Evolutionary conservation across 306 rosid species (phyloP).

Genomic region (Arachis stenosperma): DNA sequence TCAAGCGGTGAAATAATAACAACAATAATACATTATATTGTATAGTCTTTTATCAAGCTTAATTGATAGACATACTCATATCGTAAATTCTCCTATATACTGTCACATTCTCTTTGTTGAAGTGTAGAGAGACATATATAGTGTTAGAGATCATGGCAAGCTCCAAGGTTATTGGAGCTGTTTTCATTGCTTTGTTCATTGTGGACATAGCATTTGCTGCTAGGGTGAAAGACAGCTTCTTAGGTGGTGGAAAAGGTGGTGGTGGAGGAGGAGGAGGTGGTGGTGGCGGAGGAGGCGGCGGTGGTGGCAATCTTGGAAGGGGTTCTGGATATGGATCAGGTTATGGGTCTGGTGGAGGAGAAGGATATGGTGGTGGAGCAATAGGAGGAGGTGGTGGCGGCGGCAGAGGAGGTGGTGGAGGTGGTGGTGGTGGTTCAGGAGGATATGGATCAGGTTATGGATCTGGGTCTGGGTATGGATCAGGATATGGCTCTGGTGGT

Average conservation of each 20-base stretch:
- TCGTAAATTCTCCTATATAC: not conserved
- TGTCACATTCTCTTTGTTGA: conserved; percentile 22
- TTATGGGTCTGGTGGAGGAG: conserved; percentile 54
- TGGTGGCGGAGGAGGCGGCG: conserved; percentile 40
- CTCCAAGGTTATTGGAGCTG: conserved; percentile 54
- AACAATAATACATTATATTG: not conserved
- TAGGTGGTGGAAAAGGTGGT: conserved; percentile 35
- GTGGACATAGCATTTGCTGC: conserved; percentile 67
- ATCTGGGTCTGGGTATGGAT: conserved; percentile 35
- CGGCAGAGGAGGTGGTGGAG: conserved; percentile 55
- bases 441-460: conserved; percentile 65
- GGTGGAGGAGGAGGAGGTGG: conserved; percentile 37
- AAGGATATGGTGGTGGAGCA: conserved; percentile 28
- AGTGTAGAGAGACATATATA: not conserved
- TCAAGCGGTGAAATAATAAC: not conserved
- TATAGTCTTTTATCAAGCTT: not conserved
- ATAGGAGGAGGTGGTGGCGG: conserved; percentile 50
- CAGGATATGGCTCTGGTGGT: conserved; percentile 44
- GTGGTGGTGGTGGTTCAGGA: conserved; percentile 46
- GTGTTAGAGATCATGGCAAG: conserved; percentile 50
- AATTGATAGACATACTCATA: not conserved
- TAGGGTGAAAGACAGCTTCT: conserved; percentile 18
- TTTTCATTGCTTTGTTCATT: conserved; percentile 61
- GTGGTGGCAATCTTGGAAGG: conserved; percentile 13
- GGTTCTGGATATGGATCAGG: conserved; percentile 58